Base-by-base conservation (phyloP, 345 rosid genomes). In the Eucalyptus pauciflora region DNA sequence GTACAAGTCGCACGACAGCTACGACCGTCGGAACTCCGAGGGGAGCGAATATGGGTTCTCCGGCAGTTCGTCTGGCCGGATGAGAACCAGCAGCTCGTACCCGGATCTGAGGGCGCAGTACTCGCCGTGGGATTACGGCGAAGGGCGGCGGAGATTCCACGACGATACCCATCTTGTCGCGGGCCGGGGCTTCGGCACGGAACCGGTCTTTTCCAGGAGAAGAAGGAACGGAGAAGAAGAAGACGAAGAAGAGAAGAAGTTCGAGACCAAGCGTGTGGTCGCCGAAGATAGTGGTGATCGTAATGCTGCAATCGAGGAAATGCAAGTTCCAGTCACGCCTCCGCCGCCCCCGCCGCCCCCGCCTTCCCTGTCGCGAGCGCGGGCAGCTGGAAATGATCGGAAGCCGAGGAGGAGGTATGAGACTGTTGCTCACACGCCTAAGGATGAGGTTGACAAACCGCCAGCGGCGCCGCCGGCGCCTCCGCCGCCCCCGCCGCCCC, bases 41-140 rank as follows among this genome's bases (percentile, higher is more conserved):
- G 95, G 93, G 90, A 89, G 92, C 88, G 90, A 86, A n/a, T 89
- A 64, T 56, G 90, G 64, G 22, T 50, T 33, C 16, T 85, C 20
- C 49, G 31, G 51, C 33, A 9, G 49, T 88, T 88, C 91, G 25
- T 87, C 93, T 43, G 90, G 46, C 50, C 89, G 97, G 89, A 76
- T 96, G 89, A 93, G 97, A 80, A 96, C 96, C 88, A 92, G 94
- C 92, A 94, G 93, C 71, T 97, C 99, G 13, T 86, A 97, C 89
- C 99, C 99, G 85, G 99, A 97, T 96, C 99, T 97, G 87, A 92
- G 96, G 46, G 85, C 48, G 83, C 90, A 86, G 54, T 95, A 94
- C 71, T 89, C 94, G 10, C 85, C 90, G 31, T 91, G 93, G 93
- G 81, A 37, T 22, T 90, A 90, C 54, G 60, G 37, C 13, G 95